Evolutionary conservation across 1,284 basidiomycete species (phyloP), one percentile per base, ranked within the genome.

Genomic region (Fomitopsis pinicola): DNA sequence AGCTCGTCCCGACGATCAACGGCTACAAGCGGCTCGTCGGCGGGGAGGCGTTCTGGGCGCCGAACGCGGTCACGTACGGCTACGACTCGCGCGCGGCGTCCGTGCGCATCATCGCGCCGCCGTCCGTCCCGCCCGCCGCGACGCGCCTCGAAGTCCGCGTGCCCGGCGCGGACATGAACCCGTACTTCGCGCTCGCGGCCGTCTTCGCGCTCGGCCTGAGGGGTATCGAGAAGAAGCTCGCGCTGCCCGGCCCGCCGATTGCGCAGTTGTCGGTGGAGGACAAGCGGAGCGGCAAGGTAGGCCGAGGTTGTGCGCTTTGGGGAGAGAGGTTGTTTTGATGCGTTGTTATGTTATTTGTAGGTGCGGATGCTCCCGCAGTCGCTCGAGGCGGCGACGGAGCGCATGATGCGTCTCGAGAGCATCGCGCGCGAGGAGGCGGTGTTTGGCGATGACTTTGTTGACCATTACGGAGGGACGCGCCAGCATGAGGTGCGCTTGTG

Each of bases 1-100:
- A 91, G 90, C 78, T 97, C 61, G 95, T 96, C 40, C 95, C 95
- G 0, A 97, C 92, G 0, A 91, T 97, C 75, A 97, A 97, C 71
- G 94, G 94, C n/a, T 99, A 98, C 80, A 99, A 98, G 74, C 92
- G 96, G 22, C 85, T 99, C 14, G 88, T 94, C 17, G 95, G 92
- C n/a, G 95, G 95, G 19, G 94, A 95, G 72, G 88, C 91, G 1
- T 96, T 92, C 80, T 97, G 94, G 94, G 95, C 95, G 2, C 95
- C 95, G 3, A 97, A 95, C 71, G 88, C 94, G 8, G 83, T 93
- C 33, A 95, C 93, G 2, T 98, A 95, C 72, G 96, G 95, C 2
- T 98, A 97, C 74, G 97, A 98, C 76, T 95, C 93, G 26, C 91
- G 96, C 36, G 88, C 90, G 0, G 95, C 94, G 1, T 95, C 93